Evolutionary conservation across 345 rosid species (phyloP), one percentile per base, ranked within the genome.

Genomic region (Dipteronia sinensis): DNA sequence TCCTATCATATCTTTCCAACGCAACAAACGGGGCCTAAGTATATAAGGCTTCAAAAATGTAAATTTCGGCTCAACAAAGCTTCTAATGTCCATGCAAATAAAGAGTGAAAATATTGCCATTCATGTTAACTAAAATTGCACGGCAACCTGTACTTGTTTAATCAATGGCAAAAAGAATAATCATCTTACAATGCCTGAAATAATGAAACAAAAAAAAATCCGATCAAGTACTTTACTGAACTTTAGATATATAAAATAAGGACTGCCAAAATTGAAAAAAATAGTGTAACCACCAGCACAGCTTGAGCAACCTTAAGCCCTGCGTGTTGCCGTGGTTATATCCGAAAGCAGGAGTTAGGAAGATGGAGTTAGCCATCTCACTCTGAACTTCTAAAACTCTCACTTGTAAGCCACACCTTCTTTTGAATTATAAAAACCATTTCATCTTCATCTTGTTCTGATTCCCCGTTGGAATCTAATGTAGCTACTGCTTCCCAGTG

Each of bases 401-500:
- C 34, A 4, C 63, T 31, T 31, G 85, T 74, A 34, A 79, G 34
- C 85, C 81, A 74, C 63, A 82, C 42, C 64, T 82, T 82, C 75
- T 84, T 82, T n/a, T 77, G 83, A 59, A 77, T 20, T 10, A 82
- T 66, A 10, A 82, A 44, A 15, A 82, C 73, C 3, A 55, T 13
- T 1, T 74, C 81, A 62, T 73, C 80, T 34, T 72, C 83, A 49
- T 76, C 65, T 4, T 58, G 69, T 7, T 77, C 81, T 3, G 75
- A 51, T 47, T 78, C 82, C 7, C 23, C 12, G 23, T 74, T 63
- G 49, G 73, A 42, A 73, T 79, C 73, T 22, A 75, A 66, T 22
- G 81, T 77, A 65, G 79, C 72, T 27, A 77, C 77, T n/a, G 64
- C 79, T 76, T 79, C 83, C 81, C 81, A 84, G 53, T 82, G 83